Evolutionary conservation across 2,329 filamentous ascomycete genomes (phyloP), one percentile per base, ranked within the genome.

Genomic region (Aphanocladium album): DNA sequence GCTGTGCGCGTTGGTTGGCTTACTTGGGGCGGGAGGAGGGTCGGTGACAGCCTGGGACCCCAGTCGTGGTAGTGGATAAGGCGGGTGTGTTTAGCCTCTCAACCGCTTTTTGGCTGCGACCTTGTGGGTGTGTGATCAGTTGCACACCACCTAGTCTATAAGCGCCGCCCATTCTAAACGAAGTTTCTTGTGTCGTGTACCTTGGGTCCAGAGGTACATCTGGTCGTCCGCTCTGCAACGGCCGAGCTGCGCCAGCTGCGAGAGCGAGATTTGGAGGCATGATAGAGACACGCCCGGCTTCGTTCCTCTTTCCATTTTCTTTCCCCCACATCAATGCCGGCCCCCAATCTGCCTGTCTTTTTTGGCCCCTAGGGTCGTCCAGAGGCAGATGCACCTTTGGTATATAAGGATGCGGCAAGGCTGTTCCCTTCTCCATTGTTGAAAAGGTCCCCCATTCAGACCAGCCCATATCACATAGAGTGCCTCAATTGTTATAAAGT

Each of bases 331-430:
- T 51, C 56, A 23, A 39, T 51, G 56, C 30, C 19, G 47, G 56
- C 56, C 56, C 56, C 56, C 56, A 59, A 59, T 59, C 23, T 35
- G 25, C 46, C 56, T 59, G 47, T 45, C 12, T 5, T 30, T 37
- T 47, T 49, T 21, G 43, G 43, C 54, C 54, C 23, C 47, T 51
- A 53, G 49, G 37, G 57, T 60, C 49, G 37, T 43, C 35, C 23
- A 49, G 27, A 49, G 25, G 25, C 35, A 59, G 30, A 52, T 43
- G 25, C 14, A 23, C n/a, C 33, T 58, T 47, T 60, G 25, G 57
- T 60, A 60, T 60, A 60, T 49, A 60, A 60, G 49, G 47, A 45
- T 33, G 49, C 4, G 33, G 46, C 39, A 53, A 53, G 57, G 57
- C 57, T 60, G 49, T 53, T 33, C 49, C 47, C 4, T 37, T 59